phyloP scores from a whole-genome alignment of 208 protist species.

The Acanthamoeba castellanii region DNA sequence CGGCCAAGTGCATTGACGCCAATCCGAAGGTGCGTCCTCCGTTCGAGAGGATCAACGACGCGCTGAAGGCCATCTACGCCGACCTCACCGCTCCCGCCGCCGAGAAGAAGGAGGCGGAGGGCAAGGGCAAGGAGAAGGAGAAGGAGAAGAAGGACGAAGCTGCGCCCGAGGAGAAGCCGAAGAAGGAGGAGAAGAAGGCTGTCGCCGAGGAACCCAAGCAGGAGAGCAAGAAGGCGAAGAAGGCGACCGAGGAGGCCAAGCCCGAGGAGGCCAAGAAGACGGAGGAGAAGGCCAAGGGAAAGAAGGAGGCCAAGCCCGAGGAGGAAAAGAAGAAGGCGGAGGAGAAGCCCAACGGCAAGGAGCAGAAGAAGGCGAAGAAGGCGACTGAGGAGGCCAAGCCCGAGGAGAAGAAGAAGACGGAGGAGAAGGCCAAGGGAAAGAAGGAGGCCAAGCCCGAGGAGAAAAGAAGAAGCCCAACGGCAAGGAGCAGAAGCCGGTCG shows the following conservation, averaged over 20 bases:
- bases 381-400: background rate
- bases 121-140: background rate
- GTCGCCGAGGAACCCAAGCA: background rate
- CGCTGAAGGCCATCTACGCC: background rate
- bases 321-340: background rate
- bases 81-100: background rate
- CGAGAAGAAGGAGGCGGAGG: conserved; percentile 1
- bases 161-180: background rate
- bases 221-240: background rate
- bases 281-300: background rate
- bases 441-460: too few relatives aligned
- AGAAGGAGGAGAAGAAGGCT: background rate
- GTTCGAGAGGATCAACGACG: conserved; percentile 10
- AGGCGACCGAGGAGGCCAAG: background rate
- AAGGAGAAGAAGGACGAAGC: background rate
- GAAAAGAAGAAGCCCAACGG: too few relatives aligned
- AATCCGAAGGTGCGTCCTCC: background rate
- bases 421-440: background rate
- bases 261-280: background rate
- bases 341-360: background rate
- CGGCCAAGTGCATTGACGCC: background rate
- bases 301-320: background rate
- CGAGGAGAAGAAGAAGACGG: background rate
- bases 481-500: too few relatives aligned
- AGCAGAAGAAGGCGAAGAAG: background rate